Evolutionary conservation across 2,329 filamentous ascomycete genomes (phyloP), one percentile per base, ranked within the genome.

Genomic region (Colletotrichum neosansevieriae): DNA sequence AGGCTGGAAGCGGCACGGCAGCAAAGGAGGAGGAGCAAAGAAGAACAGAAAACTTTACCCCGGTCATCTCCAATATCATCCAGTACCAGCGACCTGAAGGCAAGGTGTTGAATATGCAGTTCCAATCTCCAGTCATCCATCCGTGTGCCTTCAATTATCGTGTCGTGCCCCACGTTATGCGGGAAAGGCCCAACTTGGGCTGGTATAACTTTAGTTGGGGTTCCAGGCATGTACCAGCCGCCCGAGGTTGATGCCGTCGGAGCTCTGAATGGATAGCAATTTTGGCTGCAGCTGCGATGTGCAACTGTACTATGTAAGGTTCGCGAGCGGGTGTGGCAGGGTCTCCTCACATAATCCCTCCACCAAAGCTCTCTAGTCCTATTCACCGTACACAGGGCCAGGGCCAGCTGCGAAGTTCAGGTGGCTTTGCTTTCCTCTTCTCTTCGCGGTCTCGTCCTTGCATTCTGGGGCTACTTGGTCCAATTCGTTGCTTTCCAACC

Each of bases 21-120:
- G 42, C 13, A 19, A 38, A 54, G 21, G 51, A 54, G 32, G 11
- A 54, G 51, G 38, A 34, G 34, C 29, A 29, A 29, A 9, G 24
- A 17, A 50, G 45, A 50, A 29, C n/a, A n/a, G 32, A 45, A 53
- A 38, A 49, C 7, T 6, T 29, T 9, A 17, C 45, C 65, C 65
- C 15, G 34, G 42, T 38, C 45, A 9, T 38, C 54, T 44, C n/a
- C 24, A 50, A 59, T 65, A 56, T 34, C 54, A 29, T 42, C 45
- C 56, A 60, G 54, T 69, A 56, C 66, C 51, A 54, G 47, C 62
- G 38, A 59, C 66, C 54, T 60, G 66, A 69, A 32, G 50, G 66
- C 49, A 45, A 60, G 24, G 42, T 56, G 50, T 58, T 36, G 34
- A 57, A 59, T 54, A 59, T 65, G 54, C 66, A 19, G 54, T 34